phyloP scores from a whole-genome alignment of 805 yeast genomes.

The Suhomyces xylopsoci region DNA sequence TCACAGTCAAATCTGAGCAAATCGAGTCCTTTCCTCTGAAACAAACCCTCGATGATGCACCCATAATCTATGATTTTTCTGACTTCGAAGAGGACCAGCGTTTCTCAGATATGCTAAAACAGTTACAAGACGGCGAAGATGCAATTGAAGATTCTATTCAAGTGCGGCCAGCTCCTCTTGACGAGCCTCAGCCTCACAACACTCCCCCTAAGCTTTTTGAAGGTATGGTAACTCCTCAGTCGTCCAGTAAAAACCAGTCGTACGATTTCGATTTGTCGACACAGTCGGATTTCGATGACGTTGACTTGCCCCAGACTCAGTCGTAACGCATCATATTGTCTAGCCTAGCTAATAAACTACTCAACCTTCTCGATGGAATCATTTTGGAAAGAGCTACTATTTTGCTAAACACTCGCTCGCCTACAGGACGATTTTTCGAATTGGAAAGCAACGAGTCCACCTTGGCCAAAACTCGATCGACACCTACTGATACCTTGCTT shows the following conservation, averaged over 20 bases:
- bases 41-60: conserved; percentile 11
- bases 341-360: neutral
- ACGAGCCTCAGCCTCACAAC: neutral
- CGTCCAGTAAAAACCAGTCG: conserved; percentile 3
- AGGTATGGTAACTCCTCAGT: neutral
- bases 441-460: neutral
- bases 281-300: conserved; percentile 16
- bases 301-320: conserved; percentile 5
- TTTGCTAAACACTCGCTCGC: neutral
- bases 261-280: conserved; percentile 14
- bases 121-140: neutral
- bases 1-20: neutral
- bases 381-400: conserved; percentile 1
- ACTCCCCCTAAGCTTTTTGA: neutral
- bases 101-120: conserved; percentile 13
- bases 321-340: conserved; percentile 1
- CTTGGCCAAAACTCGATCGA: neutral
- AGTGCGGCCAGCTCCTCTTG: neutral
- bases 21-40: neutral
- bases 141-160: neutral
- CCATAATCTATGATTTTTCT: conserved; percentile 19
- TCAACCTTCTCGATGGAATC: neutral
- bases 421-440: neutral
- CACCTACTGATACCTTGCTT: neutral
- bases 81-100: conserved; percentile 19